A percentile compares a stretch with the other conserved stretches of the same genome.
Conservation (phyloP, 192 early-diverging fungal species). For the Coemansia sp. region DNA sequence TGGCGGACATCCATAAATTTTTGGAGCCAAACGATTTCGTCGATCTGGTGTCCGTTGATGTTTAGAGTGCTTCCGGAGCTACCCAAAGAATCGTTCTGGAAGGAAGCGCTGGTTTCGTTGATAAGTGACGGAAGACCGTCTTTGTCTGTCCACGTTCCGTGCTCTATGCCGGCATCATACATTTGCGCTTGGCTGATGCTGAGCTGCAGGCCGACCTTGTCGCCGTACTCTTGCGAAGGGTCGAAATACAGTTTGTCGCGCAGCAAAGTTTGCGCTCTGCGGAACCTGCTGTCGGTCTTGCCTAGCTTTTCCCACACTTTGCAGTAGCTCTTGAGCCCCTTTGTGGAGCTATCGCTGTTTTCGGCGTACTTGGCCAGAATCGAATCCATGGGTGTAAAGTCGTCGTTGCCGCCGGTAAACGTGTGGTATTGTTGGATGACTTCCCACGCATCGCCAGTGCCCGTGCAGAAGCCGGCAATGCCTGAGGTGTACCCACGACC, state of each 20-base stretch:
- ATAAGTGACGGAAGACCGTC: conserved; percentile 30
- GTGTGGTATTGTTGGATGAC: conserved; percentile 16
- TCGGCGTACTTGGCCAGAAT: conserved; percentile 16
- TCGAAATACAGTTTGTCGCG: conserved; percentile 48
- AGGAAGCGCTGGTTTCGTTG: conserved; percentile 9
- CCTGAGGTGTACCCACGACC: conserved; percentile 56
- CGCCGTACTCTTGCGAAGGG: conserved; percentile 21
- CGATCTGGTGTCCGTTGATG: conserved; percentile 14
- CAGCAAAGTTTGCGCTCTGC: conserved; percentile 36
- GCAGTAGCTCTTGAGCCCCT: conserved; percentile 47
- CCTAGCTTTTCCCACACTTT: conserved; percentile 41
- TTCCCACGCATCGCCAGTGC: conserved; percentile 24
- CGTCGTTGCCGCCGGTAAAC: conserved; percentile 21
- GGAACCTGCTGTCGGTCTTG: conserved; percentile 33
- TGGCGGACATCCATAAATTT: conserved; percentile 36
- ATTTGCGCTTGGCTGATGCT: conserved; percentile 35
- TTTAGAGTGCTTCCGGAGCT: conserved; percentile 12
- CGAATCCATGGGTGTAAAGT: conserved; percentile 31
- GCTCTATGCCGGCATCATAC: conserved; percentile 52
- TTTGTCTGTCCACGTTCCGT: conserved; percentile 23
- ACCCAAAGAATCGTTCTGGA: conserved; percentile 10
- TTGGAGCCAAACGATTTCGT: conserved; percentile 25
- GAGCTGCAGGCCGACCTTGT: conserved; percentile 28
- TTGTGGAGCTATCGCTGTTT: conserved; percentile 16
- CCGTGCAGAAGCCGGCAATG: conserved; percentile 59